Conservation (phyloP, 768 basidiomycete species). For the Termitomyces sp. region DNA sequence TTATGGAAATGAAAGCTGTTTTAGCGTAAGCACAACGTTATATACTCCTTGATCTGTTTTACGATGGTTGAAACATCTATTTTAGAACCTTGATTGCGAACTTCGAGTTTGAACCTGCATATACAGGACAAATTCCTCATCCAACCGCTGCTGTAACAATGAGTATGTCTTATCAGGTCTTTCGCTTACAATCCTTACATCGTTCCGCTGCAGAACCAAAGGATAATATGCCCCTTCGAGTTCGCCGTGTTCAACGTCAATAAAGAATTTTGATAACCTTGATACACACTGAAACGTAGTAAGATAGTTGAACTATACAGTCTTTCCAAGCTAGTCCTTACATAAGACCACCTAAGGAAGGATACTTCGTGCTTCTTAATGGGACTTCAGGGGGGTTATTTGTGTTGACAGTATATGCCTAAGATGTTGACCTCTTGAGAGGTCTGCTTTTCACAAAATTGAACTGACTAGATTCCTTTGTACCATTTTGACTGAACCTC, state of each 20-base stretch:
- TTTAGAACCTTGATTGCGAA: conserved; percentile 32
- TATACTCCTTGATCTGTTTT: background rate
- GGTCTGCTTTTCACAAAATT: too few relatives aligned
- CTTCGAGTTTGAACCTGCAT: conserved; percentile 39
- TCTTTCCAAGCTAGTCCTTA: too few relatives aligned
- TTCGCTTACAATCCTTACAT: background rate
- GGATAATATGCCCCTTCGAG: conserved; percentile 31
- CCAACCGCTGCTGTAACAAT: conserved; percentile 42
- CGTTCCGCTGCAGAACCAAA: conserved; percentile 24
- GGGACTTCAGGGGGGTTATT: too few relatives aligned
- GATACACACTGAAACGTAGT: too few relatives aligned
- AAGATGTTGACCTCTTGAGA: too few relatives aligned
- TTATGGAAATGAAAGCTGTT: conserved; percentile 39
- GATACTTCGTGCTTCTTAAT: too few relatives aligned
- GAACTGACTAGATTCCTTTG: too few relatives aligned
- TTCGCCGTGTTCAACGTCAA: conserved; percentile 11
- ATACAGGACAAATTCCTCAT: conserved; percentile 30
- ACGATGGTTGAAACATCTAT: background rate
- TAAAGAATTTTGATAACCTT: background rate
- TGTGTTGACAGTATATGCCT: too few relatives aligned
- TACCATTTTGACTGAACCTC: too few relatives aligned
- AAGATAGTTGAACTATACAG: too few relatives aligned
- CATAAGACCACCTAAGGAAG: too few relatives aligned
- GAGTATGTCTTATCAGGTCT: conserved; percentile 26
- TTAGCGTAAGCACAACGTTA: conserved; percentile 20